These are phyloP conservation scores for Pholiota conissans DNA, from an alignment of 768 basidiomycete species.

Conservation along the genomic window DNA sequence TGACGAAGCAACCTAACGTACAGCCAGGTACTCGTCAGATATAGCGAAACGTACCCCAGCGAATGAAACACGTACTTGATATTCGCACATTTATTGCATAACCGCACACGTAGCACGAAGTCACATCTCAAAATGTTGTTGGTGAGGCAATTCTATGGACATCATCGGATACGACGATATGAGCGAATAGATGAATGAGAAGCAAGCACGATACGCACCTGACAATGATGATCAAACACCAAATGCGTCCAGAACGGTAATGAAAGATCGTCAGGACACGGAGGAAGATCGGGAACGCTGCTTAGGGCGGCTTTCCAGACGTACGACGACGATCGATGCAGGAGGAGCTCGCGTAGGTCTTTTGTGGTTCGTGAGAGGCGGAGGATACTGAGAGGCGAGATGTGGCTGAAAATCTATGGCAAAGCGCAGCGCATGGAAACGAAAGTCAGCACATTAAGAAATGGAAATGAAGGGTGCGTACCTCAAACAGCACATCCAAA, in stretches of 20 bases:
- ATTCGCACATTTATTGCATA: constrained; percentile 26
- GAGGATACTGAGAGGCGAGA: background rate
- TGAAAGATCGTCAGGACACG: background rate
- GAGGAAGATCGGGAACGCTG: background rate
- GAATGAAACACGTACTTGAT: too few species aligned
- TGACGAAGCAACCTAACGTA: constrained; percentile 1
- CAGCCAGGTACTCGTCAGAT: too few species aligned
- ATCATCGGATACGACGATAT: too few species aligned
- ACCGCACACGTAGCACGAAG: constrained; percentile 25
- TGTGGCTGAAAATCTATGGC: background rate
- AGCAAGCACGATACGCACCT: constrained; percentile 13
- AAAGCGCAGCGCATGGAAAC: too few species aligned
- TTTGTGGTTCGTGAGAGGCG: constrained; percentile 1
- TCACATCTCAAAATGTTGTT: constrained; percentile 21
- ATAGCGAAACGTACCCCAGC: too few species aligned
- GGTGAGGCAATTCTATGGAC: constrained; percentile 24
- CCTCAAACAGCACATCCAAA: background rate
- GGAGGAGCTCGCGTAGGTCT: background rate
- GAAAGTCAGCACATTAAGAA: background rate
- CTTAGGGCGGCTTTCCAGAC: background rate
- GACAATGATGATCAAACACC: constrained; percentile 12
- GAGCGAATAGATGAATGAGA: background rate
- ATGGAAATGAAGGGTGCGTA: background rate
- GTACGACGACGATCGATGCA: background rate
- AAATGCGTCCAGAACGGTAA: background rate